phyloP scores from a whole-genome alignment of 495 filamentous ascomycete genomes.

The Penicillium turbatum region DNA sequence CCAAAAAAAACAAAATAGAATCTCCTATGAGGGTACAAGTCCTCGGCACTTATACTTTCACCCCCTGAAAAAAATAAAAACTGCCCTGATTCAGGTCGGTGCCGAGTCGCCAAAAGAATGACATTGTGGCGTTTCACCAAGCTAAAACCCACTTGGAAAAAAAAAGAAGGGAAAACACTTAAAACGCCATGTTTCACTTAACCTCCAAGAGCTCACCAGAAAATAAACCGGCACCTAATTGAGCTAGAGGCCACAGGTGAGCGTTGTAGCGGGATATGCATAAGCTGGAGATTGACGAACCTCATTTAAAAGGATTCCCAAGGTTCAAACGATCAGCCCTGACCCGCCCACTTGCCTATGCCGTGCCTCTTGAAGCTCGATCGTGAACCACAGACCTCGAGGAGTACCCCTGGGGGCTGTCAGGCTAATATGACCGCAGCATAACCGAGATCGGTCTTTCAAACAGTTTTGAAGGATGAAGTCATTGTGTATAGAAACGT shows the following conservation, averaged over 20 bases:
- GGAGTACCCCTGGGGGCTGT: background rate
- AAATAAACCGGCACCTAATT: background rate
- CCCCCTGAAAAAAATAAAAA: slow-evolving; percentile 5
- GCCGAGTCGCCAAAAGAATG: background rate
- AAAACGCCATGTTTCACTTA: slow-evolving; percentile 3
- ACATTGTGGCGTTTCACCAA: slow-evolving; percentile 2
- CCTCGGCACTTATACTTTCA: background rate
- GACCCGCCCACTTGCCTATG: background rate
- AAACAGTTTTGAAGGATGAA: too few relatives aligned
- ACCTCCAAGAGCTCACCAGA: background rate
- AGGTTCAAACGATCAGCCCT: background rate
- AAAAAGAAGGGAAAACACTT: background rate
- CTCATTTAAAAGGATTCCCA: background rate
- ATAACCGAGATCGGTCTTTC: too few relatives aligned
- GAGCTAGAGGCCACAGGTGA: too few relatives aligned
- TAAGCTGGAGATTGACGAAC: background rate
- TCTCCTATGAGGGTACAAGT: background rate
- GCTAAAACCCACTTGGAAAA: background rate
- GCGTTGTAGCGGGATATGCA: too few relatives aligned
- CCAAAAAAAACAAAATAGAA: background rate
- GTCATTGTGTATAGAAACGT: too few relatives aligned
- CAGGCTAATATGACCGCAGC: too few relatives aligned
- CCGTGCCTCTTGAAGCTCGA: background rate
- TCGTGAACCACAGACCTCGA: background rate
- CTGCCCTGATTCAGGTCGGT: too few relatives aligned